Evolutionary conservation across 768 basidiomycete species (phyloP).

Genomic region (Mycena rosella): DNA sequence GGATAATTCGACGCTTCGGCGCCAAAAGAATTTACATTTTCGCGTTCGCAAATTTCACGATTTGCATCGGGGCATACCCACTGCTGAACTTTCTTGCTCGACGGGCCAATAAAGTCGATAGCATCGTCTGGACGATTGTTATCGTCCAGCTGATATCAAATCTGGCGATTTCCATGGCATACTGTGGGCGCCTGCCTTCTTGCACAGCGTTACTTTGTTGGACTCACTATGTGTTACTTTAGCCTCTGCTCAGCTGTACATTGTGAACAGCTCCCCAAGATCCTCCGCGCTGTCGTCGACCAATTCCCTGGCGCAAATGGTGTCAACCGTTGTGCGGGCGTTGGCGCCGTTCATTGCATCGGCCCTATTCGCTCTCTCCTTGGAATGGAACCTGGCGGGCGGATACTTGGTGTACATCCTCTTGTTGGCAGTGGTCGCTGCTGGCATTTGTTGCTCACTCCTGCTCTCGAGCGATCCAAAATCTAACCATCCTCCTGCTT

Average conservation of each 20-base stretch:
- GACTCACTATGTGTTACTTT: too few species aligned
- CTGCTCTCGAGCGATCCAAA: conserved; percentile 23
- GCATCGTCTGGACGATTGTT: conserved; percentile 31
- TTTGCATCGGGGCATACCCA: conserved; percentile 36
- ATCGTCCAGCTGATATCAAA: conserved; percentile 32
- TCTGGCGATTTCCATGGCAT: conserved; percentile 26
- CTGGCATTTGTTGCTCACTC: conserved; percentile 43
- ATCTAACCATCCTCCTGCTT: background rate
- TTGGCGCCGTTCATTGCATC: conserved; percentile 67
- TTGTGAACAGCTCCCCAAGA: conserved; percentile 57
- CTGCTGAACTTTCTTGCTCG: conserved; percentile 33
- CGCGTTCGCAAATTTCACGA: conserved; percentile 37
- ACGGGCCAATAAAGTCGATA: conserved; percentile 30
- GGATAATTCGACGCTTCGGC: conserved; percentile 58
- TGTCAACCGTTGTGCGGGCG: conserved; percentile 60
- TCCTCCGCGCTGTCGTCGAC: conserved; percentile 61
- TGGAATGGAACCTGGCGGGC: conserved; percentile 57
- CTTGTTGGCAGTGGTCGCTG: conserved; percentile 44
- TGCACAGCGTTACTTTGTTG: background rate
- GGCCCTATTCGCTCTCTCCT: conserved; percentile 68
- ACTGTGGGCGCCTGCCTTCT: conserved; percentile 8
- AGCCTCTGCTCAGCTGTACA: conserved; percentile 60
- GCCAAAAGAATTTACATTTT: conserved; percentile 57
- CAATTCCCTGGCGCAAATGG: conserved; percentile 69
- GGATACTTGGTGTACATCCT: conserved; percentile 60